A percentile compares a stretch with the other conserved stretches of the same genome.
Evolutionary conservation across 371 early-diverging fungal genomes (phyloP).

Genomic region (Batrachochytrium dendrobatidis): DNA sequence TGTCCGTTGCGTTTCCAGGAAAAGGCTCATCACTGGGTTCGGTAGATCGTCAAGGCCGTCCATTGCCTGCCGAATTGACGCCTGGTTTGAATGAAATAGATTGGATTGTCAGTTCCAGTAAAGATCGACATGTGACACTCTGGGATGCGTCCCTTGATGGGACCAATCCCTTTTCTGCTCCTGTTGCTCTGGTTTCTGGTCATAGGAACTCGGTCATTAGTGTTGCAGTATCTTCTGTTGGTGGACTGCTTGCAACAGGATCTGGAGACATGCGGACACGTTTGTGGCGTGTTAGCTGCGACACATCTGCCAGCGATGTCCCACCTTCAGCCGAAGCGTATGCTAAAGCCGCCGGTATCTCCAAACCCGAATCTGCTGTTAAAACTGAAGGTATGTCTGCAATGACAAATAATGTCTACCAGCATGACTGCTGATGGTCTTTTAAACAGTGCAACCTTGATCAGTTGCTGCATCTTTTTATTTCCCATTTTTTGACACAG

Average conservation of each 20-base stretch:
- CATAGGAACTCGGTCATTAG: conserved; percentile 98
- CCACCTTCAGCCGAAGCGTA: too few species aligned
- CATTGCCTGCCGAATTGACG: conserved; percentile 5
- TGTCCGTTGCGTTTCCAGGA: conserved; percentile 89
- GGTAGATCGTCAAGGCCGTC: conserved; percentile 22
- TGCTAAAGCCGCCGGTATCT: too few species aligned
- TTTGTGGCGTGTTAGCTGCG: conserved; percentile 58
- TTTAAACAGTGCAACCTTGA: too few species aligned
- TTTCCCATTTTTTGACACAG: too few species aligned
- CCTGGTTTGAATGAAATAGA: conserved; percentile 28
- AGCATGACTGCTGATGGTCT: too few species aligned
- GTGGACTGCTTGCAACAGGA: conserved; percentile 88
- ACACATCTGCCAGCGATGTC: conserved; percentile 7
- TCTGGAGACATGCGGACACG: conserved; percentile 91
- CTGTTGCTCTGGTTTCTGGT: conserved; percentile 74
- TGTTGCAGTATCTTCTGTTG: conserved; percentile 76
- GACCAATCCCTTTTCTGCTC: not conserved
- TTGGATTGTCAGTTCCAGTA: conserved; percentile 91
- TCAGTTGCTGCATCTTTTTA: too few species aligned
- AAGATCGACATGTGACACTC: conserved; percentile 91
- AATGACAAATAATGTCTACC: too few species aligned
- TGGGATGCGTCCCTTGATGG: conserved; percentile 68
- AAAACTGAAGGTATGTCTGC: too few species aligned
- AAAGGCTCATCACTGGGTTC: conserved; percentile 28
- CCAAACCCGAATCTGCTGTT: too few species aligned